Evolutionary conservation across 2,329 filamentous ascomycete genomes (phyloP).

Genomic region (Xylaria arbuscula): DNA sequence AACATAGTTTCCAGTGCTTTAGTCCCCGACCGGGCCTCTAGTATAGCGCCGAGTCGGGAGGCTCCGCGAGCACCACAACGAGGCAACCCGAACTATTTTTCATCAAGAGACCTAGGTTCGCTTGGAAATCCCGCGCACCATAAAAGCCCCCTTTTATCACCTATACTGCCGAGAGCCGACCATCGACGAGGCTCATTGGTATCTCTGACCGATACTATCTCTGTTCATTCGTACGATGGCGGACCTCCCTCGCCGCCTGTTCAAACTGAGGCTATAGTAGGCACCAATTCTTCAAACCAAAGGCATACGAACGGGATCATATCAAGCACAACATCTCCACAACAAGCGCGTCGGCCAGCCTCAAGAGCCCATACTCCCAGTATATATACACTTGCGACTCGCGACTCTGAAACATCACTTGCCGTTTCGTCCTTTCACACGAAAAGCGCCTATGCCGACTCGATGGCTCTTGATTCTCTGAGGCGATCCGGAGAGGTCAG

Average conservation of each 20-base stretch:
- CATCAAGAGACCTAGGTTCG: constrained; percentile 53
- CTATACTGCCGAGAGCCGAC: constrained; percentile 64
- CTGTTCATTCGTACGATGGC: constrained; percentile 60
- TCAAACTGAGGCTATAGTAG: neutral
- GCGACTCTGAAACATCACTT: constrained; percentile 66
- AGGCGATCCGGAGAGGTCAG: constrained; percentile 65
- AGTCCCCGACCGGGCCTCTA: constrained; percentile 51
- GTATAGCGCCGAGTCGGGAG: constrained; percentile 50
- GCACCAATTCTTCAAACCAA: constrained; percentile 29
- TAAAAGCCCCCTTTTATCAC: constrained; percentile 59
- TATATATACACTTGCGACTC: constrained; percentile 70
- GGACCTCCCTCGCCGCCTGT: constrained; percentile 56
- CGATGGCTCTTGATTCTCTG: constrained; percentile 61
- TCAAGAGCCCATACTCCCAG: constrained; percentile 60
- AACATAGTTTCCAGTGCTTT: constrained; percentile 42
- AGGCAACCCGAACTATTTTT: constrained; percentile 55
- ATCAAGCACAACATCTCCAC: constrained; percentile 38
- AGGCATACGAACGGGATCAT: constrained; percentile 30
- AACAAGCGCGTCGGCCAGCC: constrained; percentile 44
- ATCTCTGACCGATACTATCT: constrained; percentile 67
- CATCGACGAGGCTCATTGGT: constrained; percentile 64
- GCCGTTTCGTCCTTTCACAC: constrained; percentile 62
- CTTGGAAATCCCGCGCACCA: constrained; percentile 43
- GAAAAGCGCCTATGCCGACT: constrained; percentile 61
- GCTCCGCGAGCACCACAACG: constrained; percentile 52